Base-by-base conservation (phyloP, 2,329 filamentous ascomycete species). In the Colletotrichum sp. region DNA sequence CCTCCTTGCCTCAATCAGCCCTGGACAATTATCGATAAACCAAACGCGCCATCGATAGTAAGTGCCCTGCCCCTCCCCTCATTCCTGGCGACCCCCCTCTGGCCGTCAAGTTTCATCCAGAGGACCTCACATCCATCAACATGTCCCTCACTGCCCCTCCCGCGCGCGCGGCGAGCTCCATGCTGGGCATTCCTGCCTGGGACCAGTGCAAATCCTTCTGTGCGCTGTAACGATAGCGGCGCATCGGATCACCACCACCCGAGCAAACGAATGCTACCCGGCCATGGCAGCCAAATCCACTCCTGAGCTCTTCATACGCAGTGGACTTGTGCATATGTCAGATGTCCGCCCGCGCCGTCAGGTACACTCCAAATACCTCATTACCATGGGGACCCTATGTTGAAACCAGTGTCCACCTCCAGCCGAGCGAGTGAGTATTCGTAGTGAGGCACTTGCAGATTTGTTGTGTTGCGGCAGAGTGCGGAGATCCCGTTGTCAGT, bases 81-180 rank as follows among this genome's bases (percentile, higher is more conserved):
- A 62, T 64, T 57, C 49, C 67, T 71, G 28, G 34, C 24, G 21
- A 39, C 59, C 32, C 39, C 67, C 57, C 52, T 70, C 49, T 49
- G 21, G n/a, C 52, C 69, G 21, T 66, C 68, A 63, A 52, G 68
- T 75, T 72, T 72, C 72, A 67, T 44, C 28, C 49, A 34, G 60
- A 55, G 49, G 44, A 49, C 21, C 16, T 71, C 67, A 34, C 60
- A 21, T 59, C 28, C 13, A 52, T 18, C 49, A 71, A 34, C 32
- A 59, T 59, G 24, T 60, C 16, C 36, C 36, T 39, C 36, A 39
- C 36, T 39, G 7, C 36, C 36, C 65, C 10, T 60, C 32, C 32
- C 15, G 39, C 28, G 71, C 28, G 71, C 18, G 36, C 36, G 36
- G 36, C 36, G 36, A 39, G 49, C 28, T 18, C 16, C n/a, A 59